Conservation (phyloP, 306 rosid species). For the Pterocarpus macrocarpus region DNA sequence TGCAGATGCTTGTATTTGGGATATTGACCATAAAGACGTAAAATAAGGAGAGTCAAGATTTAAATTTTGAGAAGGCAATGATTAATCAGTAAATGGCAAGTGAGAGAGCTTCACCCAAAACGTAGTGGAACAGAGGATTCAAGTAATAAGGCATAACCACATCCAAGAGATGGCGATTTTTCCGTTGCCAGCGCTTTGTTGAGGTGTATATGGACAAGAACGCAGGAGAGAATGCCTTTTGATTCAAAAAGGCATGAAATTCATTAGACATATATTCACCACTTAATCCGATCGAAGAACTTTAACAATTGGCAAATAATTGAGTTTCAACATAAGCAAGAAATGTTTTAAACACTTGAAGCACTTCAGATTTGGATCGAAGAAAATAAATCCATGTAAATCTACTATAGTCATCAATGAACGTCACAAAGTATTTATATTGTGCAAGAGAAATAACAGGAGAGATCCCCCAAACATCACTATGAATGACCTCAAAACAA, state of each 20-base stretch:
- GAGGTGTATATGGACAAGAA: not conserved
- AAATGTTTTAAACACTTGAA: not conserved
- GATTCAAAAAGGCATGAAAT: not conserved
- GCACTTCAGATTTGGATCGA: not conserved
- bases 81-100: not conserved
- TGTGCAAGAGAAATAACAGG: conserved; percentile 11
- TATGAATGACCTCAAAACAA: not conserved
- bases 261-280: not conserved
- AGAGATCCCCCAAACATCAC: conserved; percentile 22
- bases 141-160: not conserved
- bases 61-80: not conserved
- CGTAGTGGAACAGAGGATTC: not conserved
- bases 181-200: not conserved
- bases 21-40: not conserved
- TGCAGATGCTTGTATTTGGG: not conserved
- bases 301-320: not conserved
- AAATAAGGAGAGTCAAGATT: not conserved
- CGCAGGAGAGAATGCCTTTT: too few relatives aligned
- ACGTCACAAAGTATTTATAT: not conserved
- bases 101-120: not conserved
- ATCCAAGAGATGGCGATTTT: too few relatives aligned
- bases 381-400: conserved; percentile 24
- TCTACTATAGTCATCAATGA: conserved; percentile 6
- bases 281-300: not conserved
- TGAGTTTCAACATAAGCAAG: not conserved